Base-by-base conservation (phyloP, 441 rosid species). In the Macaranga tanarius region DNA sequence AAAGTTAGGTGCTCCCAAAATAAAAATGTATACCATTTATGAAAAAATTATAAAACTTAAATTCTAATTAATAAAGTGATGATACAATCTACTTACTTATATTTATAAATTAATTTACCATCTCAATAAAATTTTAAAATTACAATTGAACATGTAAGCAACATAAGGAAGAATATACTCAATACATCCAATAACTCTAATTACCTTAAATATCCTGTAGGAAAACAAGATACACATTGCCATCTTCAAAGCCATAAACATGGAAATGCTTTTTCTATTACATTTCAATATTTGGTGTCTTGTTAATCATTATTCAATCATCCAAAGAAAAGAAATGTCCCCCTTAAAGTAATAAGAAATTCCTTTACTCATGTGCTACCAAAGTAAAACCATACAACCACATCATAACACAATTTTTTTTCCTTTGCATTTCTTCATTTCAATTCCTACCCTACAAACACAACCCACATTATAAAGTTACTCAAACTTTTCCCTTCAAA, bases 291-390 rank as follows among this genome's bases (percentile, higher is more conserved):
- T 68, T 73, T 69, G 67, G n/a, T 65, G 45, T 23, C 17, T 42
- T 54, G 70, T 69, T 17, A 61, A 61, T 75, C 17, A 72, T 77
- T 74, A 62, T 13, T 61, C 77, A 61, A 61, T 73, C 73, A 78
- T 67, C 9, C 57, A 76, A 50, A 0, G 60, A n/a, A 47, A 59
- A 17, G 17, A 15, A 68, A 28, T 13, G 51, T 8, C 25, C 8
- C 50, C 42, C 40, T 54, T 25, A 12, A 60, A 11, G 17, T 22
- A 34, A 45, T 23, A 31, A 26, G 22, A 60, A 76, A 26, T 69
- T 60, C 62, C 54, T 65, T 69, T 67, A 28, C 56, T 73, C 61
- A 52, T 68, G 52, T 67, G 69, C 65, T 48, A 25, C 76, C 73
- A 55, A 67, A 23, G 17, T 62, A 47, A 45, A 72, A 55, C 56